phyloP scores from a whole-genome alignment of 495 filamentous ascomycete genomes.

The Trichoderma orchidacearum region DNA sequence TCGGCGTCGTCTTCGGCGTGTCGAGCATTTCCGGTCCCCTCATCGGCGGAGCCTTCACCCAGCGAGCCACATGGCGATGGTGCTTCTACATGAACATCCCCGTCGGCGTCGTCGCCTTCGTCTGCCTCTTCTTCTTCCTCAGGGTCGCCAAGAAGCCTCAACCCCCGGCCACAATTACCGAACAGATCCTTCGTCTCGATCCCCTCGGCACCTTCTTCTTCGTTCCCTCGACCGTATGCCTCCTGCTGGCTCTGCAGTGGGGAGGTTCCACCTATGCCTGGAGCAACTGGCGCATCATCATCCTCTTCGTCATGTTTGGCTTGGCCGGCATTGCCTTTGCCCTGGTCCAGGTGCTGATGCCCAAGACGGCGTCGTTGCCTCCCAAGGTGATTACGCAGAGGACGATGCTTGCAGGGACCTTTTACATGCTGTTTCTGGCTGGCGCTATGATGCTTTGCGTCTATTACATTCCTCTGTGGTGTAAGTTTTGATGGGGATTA shows the following conservation, averaged over 20 bases:
- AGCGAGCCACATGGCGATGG: slow-evolving; percentile 33
- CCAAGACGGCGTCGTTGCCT: slow-evolving; percentile 66
- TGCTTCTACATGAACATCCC: slow-evolving; percentile 56
- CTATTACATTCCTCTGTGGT: slow-evolving; percentile 62
- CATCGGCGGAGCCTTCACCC: slow-evolving; percentile 37
- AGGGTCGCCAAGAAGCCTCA: slow-evolving; percentile 21
- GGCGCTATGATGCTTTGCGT: slow-evolving; percentile 56
- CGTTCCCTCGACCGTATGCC: slow-evolving; percentile 54
- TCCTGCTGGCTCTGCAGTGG: slow-evolving; percentile 77
- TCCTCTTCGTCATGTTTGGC: slow-evolving; percentile 51
- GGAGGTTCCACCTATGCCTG: slow-evolving; percentile 62
- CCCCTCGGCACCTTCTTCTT: slow-evolving; percentile 57
- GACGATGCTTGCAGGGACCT: slow-evolving; percentile 46
- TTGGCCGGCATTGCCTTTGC: slow-evolving; percentile 49
- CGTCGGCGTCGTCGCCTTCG: slow-evolving; percentile 35
- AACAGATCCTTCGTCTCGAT: slow-evolving; percentile 47
- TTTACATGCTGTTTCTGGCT: slow-evolving; percentile 46
- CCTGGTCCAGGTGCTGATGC: slow-evolving; percentile 48
- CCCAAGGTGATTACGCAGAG: slow-evolving; percentile 59
- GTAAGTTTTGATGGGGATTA: slow-evolving; percentile 38
- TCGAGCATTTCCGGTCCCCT: slow-evolving; percentile 34
- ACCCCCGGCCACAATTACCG: slow-evolving; percentile 16
- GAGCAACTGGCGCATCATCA: slow-evolving; percentile 52
- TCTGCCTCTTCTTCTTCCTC: slow-evolving; percentile 35
- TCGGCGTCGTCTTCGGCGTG: slow-evolving; percentile 41